Conservation (phyloP, 495 filamentous ascomycete genomes). For the Cenococcum geophilum region DNA sequence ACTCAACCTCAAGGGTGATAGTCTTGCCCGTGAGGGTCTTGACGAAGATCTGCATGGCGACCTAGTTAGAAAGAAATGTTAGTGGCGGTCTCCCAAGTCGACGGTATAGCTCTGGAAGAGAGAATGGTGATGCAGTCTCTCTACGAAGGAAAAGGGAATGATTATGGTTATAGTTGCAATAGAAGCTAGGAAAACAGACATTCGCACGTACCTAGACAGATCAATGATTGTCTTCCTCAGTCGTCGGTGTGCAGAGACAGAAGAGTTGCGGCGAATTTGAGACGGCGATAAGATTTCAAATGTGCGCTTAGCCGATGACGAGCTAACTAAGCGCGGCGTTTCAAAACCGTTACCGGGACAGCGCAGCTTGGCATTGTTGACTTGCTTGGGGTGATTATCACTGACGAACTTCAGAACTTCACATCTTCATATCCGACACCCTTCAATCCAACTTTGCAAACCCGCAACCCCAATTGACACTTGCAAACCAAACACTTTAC, state of each 20-base stretch:
- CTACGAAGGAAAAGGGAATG: background rate
- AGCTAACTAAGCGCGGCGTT: slow-evolving; percentile 1
- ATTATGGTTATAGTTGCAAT: background rate
- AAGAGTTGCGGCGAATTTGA: slow-evolving; percentile 7
- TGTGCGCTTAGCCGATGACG: slow-evolving; percentile 9
- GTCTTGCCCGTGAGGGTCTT: slow-evolving; percentile 99
- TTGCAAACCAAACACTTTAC: slow-evolving; percentile 2
- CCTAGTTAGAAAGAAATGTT: slow-evolving; percentile 8
- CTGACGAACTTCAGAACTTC: background rate
- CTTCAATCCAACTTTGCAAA: slow-evolving; percentile 2
- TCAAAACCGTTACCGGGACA: background rate
- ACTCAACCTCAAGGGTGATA: slow-evolving; percentile 99
- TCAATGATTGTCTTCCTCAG: slow-evolving; percentile 37
- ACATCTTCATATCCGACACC: slow-evolving; percentile 2
- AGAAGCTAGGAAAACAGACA: background rate
- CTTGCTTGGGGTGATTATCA: background rate
- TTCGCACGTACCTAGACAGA: slow-evolving; percentile 30
- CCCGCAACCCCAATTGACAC: background rate
- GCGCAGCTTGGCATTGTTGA: slow-evolving; percentile 6
- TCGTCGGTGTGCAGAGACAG: slow-evolving; percentile 21
- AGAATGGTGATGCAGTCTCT: background rate
- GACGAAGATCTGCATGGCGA: slow-evolving; percentile 98
- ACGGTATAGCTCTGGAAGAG: background rate
- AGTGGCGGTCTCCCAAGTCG: background rate
- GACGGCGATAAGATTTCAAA: slow-evolving; percentile 7